Evolutionary conservation across 768 basidiomycete genomes (phyloP).

Genomic region (Termitomyces sp.): DNA sequence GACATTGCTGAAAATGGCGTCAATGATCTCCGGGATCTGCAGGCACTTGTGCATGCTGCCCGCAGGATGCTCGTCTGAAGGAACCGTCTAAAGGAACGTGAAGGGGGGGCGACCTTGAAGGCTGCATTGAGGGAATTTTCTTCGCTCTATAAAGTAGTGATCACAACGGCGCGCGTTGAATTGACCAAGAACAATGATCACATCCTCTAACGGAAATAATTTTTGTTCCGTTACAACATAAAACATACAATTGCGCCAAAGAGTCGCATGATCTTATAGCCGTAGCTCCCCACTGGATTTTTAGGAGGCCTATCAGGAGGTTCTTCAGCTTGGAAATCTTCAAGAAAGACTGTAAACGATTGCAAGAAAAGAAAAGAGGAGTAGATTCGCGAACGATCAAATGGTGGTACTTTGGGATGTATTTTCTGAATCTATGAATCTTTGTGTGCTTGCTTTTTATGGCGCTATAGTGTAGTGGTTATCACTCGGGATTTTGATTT

Average conservation of each 20-base stretch:
- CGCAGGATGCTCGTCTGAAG: not conserved
- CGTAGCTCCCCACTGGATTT: not conserved
- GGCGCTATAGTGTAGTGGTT: conserved; percentile 17
- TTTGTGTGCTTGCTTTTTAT: too few relatives aligned
- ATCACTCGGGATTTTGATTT: conserved; percentile 17
- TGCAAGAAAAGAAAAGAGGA: too few relatives aligned
- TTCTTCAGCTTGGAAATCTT: not conserved
- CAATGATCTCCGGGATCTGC: conserved; percentile 4
- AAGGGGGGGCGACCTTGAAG: not conserved
- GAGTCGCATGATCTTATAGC: not conserved
- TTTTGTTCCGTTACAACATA: not conserved
- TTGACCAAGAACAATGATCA: not conserved
- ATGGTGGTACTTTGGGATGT: too few relatives aligned
- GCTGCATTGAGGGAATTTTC: not conserved
- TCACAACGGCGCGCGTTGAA: not conserved
- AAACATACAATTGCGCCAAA: not conserved
- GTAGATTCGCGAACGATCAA: too few relatives aligned
- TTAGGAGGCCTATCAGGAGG: not conserved
- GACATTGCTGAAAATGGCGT: conserved; percentile 4
- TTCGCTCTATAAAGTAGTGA: not conserved
- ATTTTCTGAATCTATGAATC: too few relatives aligned
- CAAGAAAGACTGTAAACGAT: not conserved
- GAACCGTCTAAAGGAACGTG: not conserved
- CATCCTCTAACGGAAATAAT: not conserved
- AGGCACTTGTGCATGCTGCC: conserved; percentile 2